Conservation (phyloP, 2,329 filamentous ascomycete genomes). For the Colletotrichum sp. region DNA sequence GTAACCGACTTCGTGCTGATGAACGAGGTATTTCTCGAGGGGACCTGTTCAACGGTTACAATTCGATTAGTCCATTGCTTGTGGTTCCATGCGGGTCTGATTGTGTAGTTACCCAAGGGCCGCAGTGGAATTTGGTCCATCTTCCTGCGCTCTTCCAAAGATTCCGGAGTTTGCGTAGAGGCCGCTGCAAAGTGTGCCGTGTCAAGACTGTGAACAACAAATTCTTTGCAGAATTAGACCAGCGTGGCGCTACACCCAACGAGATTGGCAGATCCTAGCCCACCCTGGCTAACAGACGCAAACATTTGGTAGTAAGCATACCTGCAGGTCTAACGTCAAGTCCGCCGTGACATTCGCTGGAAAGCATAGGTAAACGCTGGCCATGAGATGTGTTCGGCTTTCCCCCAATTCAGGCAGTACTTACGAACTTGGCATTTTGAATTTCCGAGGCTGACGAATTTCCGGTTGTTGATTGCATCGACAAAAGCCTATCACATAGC, state of each 20-base stretch:
- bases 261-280: neutral
- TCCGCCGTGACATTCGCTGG: neutral
- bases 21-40: neutral
- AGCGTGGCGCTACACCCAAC: neutral
- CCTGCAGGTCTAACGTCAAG: neutral
- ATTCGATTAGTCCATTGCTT: neutral
- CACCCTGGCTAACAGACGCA: neutral
- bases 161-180: neutral
- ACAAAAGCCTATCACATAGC: neutral
- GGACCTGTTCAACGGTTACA: neutral
- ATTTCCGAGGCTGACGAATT: neutral
- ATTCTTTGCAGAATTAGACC: neutral
- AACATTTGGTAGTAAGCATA: neutral
- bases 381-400: neutral
- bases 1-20: neutral
- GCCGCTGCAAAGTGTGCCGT: neutral
- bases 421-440: neutral
- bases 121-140: neutral
- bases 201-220: neutral
- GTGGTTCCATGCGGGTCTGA: neutral
- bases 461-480: neutral
- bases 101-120: neutral
- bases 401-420: neutral
- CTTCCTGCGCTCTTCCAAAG: neutral
- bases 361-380: neutral